These are phyloP conservation scores for Verticillium longisporum DNA, from an alignment of 2,329 filamentous ascomycete genomes.

Conservation along the genomic window DNA sequence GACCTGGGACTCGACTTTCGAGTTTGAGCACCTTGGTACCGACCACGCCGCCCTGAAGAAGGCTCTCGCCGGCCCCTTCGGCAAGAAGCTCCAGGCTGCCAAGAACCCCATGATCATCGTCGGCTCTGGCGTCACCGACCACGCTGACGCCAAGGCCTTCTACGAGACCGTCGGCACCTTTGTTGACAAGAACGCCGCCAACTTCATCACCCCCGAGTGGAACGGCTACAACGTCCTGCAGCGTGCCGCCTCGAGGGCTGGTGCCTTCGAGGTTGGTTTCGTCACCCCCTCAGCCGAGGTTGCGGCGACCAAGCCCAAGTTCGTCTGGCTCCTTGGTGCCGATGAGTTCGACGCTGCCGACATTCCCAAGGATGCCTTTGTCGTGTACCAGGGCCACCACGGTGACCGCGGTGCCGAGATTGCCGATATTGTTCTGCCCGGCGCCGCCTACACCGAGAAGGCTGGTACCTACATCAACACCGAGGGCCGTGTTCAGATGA, in stretches of 20 bases:
- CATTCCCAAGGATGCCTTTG: constrained; percentile 91
- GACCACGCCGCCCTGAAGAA: constrained; percentile 77
- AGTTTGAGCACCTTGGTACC: constrained; percentile 82
- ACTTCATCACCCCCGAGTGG: constrained; percentile 86
- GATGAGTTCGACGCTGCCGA: constrained; percentile 83
- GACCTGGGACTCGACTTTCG: constrained; percentile 88
- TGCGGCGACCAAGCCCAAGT: constrained; percentile 82
- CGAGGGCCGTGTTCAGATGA: constrained; percentile 92
- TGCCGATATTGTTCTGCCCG: constrained; percentile 88
- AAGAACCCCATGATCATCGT: constrained; percentile 96
- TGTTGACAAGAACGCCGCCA: constrained; percentile 85
- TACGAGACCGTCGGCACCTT: constrained; percentile 88
- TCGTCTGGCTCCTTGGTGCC: constrained; percentile 92
- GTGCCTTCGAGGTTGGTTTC: constrained; percentile 94
- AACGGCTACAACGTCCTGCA: constrained; percentile 97
- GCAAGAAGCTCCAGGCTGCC: constrained; percentile 82
- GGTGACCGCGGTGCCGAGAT: constrained; percentile 90
- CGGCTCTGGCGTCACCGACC: constrained; percentile 86
- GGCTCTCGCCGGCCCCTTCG: constrained; percentile 78
- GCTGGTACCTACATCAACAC: constrained; percentile 95
- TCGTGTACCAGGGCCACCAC: constrained; percentile 97
- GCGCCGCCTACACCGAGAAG: constrained; percentile 96
- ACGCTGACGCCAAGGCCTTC: constrained; percentile 83
- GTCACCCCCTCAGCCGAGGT: constrained; percentile 76
- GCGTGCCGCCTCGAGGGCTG: constrained; percentile 82